Conservation (phyloP, 108 stramenopile genomes). For the Asterionellopsis glacialis region DNA sequence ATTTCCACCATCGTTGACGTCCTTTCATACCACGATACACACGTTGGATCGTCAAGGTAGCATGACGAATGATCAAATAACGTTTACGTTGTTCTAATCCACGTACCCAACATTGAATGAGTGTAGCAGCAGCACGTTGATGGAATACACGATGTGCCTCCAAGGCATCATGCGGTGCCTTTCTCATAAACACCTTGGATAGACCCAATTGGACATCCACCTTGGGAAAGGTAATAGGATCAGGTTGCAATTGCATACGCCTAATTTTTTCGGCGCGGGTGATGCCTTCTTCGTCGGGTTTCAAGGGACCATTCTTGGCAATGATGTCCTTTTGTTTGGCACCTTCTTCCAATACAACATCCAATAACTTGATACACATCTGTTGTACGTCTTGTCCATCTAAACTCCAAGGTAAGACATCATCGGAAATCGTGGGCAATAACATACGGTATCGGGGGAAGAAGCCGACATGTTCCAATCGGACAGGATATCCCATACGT, state of each 20-base stretch:
- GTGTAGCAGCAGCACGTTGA: conserved; percentile 61
- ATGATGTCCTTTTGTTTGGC: conserved; percentile 19
- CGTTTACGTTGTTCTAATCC: conserved; percentile 58
- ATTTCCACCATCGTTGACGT: conserved; percentile 65
- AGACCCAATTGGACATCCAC: conserved; percentile 87
- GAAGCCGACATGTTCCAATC: conserved; percentile 86
- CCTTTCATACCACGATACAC: conserved; percentile 85
- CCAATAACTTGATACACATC: conserved; percentile 75
- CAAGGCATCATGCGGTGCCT: conserved; percentile 87
- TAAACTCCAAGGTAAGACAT: conserved; percentile 65
- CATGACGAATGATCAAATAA: conserved; percentile 57
- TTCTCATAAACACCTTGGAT: conserved; percentile 92
- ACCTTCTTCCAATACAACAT: conserved; percentile 67
- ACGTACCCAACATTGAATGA: conserved; percentile 85
- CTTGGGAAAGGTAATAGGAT: conserved; percentile 69
- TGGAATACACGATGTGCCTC: conserved; percentile 82
- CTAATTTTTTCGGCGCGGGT: conserved; percentile 85
- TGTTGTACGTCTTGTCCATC: conserved; percentile 66
- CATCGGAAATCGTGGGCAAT: conserved; percentile 57
- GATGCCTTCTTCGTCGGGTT: conserved; percentile 65
- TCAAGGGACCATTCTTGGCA: conserved; percentile 27
- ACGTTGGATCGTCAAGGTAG: conserved; percentile 60
- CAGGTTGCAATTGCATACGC: conserved; percentile 79
- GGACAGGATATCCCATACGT: conserved; percentile 98
- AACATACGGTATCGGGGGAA: conserved; percentile 89